phyloP scores from a whole-genome alignment of 208 protist species.

The Acanthamoeba culbertsoni region DNA sequence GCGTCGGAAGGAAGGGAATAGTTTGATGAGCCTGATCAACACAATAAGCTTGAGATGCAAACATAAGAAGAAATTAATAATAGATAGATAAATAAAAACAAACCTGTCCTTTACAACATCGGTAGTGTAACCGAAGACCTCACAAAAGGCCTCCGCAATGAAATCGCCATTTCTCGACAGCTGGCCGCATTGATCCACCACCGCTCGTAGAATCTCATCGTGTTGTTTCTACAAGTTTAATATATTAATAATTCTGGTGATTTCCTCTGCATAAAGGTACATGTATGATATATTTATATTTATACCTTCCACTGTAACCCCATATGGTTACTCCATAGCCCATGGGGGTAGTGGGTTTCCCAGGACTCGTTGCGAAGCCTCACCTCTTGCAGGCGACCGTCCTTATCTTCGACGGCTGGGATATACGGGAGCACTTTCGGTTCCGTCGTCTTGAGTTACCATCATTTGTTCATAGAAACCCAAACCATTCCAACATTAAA shows the following conservation, averaged over 20 bases:
- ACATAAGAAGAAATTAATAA: too few species aligned
- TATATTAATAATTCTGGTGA: too few species aligned
- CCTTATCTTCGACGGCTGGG: background rate
- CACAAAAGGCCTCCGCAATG: background rate
- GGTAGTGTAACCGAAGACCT: background rate
- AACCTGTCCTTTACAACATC: background rate
- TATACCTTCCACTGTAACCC: background rate
- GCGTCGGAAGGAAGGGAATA: too few species aligned
- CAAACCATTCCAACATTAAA: too few species aligned
- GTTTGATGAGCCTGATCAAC: too few species aligned
- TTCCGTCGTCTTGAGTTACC: too few species aligned
- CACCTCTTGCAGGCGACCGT: background rate
- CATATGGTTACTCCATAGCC: background rate
- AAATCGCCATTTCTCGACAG: background rate
- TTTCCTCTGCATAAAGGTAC: too few species aligned
- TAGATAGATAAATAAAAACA: too few species aligned
- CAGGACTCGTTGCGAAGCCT: background rate
- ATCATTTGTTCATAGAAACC: too few species aligned
- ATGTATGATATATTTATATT: too few species aligned
- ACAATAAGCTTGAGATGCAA: too few species aligned
- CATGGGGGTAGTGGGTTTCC: background rate
- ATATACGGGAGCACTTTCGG: background rate
- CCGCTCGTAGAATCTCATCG: background rate
- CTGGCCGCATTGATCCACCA: background rate
- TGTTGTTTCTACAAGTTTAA: background rate